Base-by-base conservation (phyloP, 805 yeast species). In the Candida maris region DNA sequence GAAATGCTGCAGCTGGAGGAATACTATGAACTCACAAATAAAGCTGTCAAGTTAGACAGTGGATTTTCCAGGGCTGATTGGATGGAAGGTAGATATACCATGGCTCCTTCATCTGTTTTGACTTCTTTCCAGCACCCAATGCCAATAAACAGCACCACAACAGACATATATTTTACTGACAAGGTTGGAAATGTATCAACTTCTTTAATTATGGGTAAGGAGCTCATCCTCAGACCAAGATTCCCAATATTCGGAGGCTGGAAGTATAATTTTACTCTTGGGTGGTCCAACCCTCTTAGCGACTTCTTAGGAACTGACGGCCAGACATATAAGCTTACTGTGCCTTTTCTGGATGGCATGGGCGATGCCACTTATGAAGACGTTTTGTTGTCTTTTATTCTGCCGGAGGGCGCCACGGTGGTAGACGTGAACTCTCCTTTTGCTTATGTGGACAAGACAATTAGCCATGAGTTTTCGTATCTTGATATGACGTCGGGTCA, bases 191-290 rank as follows among this genome's bases (percentile, higher is more conserved):
- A 86, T 62, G 96, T 91, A 10, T 81, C 96, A 5, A 85, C 97
- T 3, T 81, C 83, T 33, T 66, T 67, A 43, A 42, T 64, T 18
- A 54, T 63, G 4, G 61, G 62, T 27, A 61, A 71, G 28, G 62
- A 64, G 42, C 63, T 86, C 32, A 65, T 80, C 23, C 59, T 93
- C 46, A 76, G 73, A 53, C 97, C 97, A 38, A 75, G 98, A 59
- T 93, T 70, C 68, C 98, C 98, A n/a, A 59, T 93, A 5, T 85
- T 86, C 62, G 98, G 98, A 32, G 94, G 89, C 28, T 93, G 98
- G 98, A 73, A 80, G 52, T 91, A 87, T 64, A 87, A 91, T 64
- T 93, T 86, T 70, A 93, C 97, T 16, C 62, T 91, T 49, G 97
- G 97, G n/a, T 93, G 96, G 96, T 76, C 81, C 33, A 74, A 77